A percentile compares a stretch with the other conserved stretches of the same genome.
Conservation (phyloP, 2,329 filamentous ascomycete species). For the Pseudogymnoascus sp. region DNA sequence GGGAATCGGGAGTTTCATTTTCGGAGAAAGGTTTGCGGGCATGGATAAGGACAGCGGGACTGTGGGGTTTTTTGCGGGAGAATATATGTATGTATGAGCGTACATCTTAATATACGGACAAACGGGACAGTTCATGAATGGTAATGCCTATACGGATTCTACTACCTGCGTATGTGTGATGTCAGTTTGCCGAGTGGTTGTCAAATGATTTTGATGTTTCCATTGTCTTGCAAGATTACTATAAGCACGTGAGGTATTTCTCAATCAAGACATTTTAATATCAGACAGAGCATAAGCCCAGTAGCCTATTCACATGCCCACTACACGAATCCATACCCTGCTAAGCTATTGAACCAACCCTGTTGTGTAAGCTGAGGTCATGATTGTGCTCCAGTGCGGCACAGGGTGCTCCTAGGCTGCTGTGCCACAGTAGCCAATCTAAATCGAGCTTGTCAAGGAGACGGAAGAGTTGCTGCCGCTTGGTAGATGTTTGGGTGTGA, state of each 20-base stretch:
- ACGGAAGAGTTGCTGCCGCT: neutral
- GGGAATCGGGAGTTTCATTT: constrained; percentile 1
- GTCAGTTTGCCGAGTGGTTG: neutral
- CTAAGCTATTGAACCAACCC: neutral
- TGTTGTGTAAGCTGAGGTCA: neutral
- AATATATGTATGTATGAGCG: constrained; percentile 1
- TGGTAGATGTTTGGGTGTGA: too few species aligned
- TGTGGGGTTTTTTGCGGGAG: neutral
- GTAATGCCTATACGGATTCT: neutral
- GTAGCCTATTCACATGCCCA: neutral
- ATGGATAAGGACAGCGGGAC: constrained; percentile 1
- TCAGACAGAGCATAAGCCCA: neutral
- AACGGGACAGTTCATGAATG: neutral
- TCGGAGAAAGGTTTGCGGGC: neutral
- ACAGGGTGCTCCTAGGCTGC: neutral
- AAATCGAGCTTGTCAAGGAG: neutral
- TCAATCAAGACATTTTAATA: neutral
- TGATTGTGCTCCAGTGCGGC: neutral
- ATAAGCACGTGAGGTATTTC: neutral
- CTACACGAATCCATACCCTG: neutral
- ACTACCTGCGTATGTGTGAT: neutral
- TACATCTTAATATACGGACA: constrained; percentile 4
- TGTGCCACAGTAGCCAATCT: neutral
- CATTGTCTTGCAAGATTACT: neutral
- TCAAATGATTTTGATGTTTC: neutral